Evolutionary conservation across 2,329 filamentous ascomycete species (phyloP).

Genomic region (Phyllosticta citriasiana): DNA sequence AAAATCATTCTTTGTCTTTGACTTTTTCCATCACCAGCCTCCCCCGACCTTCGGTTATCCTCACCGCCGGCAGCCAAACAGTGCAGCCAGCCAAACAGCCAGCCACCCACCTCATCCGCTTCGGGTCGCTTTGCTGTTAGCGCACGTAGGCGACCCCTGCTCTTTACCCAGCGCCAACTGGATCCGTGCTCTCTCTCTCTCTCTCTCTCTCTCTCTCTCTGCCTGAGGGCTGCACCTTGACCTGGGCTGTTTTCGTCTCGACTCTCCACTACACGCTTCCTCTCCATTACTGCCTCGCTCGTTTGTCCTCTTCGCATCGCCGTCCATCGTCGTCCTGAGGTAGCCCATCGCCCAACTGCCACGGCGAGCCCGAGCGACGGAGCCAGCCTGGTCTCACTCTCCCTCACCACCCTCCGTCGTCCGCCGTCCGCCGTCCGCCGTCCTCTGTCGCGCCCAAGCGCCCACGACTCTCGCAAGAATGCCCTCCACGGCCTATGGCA

Average conservation of each 20-base stretch:
- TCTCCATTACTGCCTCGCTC: neutral
- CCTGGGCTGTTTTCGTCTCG: neutral
- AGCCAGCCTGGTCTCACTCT: neutral
- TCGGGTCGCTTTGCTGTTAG: neutral
- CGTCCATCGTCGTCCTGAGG: neutral
- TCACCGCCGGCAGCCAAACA: neutral
- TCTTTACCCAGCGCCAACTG: neutral
- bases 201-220: too few relatives aligned
- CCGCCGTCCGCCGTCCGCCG: neutral
- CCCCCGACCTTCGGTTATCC: neutral
- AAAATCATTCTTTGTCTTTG: neutral
- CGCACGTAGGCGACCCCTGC: neutral
- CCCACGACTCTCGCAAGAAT: constrained; percentile 15
- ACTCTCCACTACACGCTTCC: neutral
- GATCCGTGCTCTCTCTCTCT: too few relatives aligned
- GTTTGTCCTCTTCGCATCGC: neutral
- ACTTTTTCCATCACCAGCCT: neutral
- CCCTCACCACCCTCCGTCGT: neutral
- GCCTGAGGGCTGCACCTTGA: too few relatives aligned
- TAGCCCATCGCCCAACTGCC: neutral
- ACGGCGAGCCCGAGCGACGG: neutral
- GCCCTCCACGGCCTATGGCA: constrained; percentile 23
- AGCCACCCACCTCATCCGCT: neutral
- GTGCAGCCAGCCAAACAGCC: too few relatives aligned
- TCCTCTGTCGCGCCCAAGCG: neutral